Evolutionary conservation across 2,329 filamentous ascomycete species (phyloP).

Genomic region (Botrytis medusae): DNA sequence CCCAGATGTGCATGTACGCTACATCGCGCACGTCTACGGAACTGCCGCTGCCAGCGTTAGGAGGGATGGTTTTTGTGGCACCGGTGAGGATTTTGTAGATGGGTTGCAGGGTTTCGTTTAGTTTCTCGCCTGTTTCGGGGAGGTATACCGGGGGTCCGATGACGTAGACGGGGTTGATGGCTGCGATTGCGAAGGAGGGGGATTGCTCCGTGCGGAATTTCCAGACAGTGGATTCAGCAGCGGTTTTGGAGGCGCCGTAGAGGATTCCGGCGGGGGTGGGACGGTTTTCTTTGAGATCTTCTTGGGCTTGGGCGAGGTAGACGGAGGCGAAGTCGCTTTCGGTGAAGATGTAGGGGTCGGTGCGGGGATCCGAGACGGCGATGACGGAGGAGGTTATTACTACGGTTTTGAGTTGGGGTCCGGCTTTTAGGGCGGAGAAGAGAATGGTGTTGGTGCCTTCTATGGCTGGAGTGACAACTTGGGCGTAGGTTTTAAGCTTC

Average conservation of each 20-base stretch:
- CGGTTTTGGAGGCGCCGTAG: constrained; percentile 45
- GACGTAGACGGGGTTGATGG: constrained; percentile 46
- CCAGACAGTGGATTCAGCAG: constrained; percentile 44
- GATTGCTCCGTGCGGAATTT: constrained; percentile 41
- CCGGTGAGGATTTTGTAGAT: constrained; percentile 43
- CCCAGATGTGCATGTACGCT: constrained; percentile 43
- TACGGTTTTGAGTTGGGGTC: constrained; percentile 43
- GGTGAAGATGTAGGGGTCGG: constrained; percentile 33
- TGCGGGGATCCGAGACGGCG: constrained; percentile 33
- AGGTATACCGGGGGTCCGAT: constrained; percentile 44
- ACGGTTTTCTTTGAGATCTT: constrained; percentile 36
- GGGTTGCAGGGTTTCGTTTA: constrained; percentile 41
- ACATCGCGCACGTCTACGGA: constrained; percentile 49
- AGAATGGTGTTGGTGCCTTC: constrained; percentile 37
- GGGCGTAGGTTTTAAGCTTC: constrained; percentile 37
- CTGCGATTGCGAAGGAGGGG: constrained; percentile 43
- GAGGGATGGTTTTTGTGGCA: constrained; percentile 31
- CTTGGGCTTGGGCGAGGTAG: constrained; percentile 37
- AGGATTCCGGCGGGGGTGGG: constrained; percentile 26
- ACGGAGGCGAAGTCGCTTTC: constrained; percentile 38
- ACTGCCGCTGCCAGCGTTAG: constrained; percentile 34
- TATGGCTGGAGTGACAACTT: constrained; percentile 33
- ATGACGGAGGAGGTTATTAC: constrained; percentile 43
- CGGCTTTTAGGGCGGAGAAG: constrained; percentile 37
- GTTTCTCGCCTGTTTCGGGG: constrained; percentile 36